Evolutionary conservation across 371 early-diverging fungal genomes (phyloP).

Genomic region (Gilbertella persicaria): DNA sequence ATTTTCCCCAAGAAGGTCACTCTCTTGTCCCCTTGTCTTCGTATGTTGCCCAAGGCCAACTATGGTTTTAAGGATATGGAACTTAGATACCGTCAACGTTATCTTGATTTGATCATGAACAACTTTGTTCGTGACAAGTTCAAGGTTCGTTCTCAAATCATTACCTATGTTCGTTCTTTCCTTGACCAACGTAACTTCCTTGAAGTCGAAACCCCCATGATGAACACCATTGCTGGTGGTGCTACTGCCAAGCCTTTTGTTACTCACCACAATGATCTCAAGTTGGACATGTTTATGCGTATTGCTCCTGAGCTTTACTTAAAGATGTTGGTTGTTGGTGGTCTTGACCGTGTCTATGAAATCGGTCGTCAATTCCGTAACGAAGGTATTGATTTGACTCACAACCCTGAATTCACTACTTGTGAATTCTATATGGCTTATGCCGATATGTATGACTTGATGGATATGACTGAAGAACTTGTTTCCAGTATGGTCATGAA

Average conservation of each 20-base stretch:
- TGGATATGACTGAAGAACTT: conserved; percentile 95
- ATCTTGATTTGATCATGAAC: conserved; percentile 99
- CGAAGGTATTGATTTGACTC: conserved; percentile 99
- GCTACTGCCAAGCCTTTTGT: conserved; percentile 99
- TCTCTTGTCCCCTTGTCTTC: conserved; percentile 95
- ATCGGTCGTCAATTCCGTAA: conserved; percentile 99
- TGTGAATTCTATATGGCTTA: conserved; percentile 99
- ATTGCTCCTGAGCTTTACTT: conserved; percentile 98
- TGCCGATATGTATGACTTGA: conserved; percentile 97
- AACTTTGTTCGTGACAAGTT: conserved; percentile 94
- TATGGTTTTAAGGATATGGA: conserved; percentile 98
- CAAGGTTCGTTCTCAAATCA: conserved; percentile 87
- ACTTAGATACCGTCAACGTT: conserved; percentile 97
- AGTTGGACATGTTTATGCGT: conserved; percentile 98
- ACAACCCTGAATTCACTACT: conserved; percentile 99
- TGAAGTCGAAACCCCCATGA: conserved; percentile 99
- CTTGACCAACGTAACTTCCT: conserved; percentile 95
- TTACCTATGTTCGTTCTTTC: conserved; percentile 94
- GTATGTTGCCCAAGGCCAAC: conserved; percentile 96
- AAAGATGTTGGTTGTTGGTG: conserved; percentile 98
- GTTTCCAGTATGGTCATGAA: conserved; percentile 92
- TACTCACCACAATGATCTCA: conserved; percentile 99
- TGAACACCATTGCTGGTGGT: conserved; percentile 99
- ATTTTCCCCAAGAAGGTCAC: conserved; percentile 89
- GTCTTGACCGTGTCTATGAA: conserved; percentile 99